Percentiles rank a stretch among this genome's conserved stretches.
phyloP scores from a whole-genome alignment of 208 protist genomes.

The Porcisia deanei region DNA sequence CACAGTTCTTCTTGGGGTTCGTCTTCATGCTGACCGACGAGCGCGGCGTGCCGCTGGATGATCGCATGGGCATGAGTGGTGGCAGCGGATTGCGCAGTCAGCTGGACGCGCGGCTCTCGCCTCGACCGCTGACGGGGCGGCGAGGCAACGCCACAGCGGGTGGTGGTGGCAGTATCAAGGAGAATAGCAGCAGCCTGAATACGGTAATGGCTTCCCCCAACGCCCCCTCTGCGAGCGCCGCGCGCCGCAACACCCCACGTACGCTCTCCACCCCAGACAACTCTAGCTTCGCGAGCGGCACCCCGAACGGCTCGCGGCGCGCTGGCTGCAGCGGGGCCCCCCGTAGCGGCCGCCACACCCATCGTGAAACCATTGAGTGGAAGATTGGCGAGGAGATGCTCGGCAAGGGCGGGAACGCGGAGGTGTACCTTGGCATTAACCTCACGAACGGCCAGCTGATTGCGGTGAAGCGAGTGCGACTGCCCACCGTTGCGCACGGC shows the following conservation, averaged over 20 bases:
- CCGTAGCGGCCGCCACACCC: slow-evolving; percentile 34
- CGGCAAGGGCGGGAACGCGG: slow-evolving; percentile 88
- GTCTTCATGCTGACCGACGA: slow-evolving; percentile 81
- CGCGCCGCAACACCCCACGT: slow-evolving; percentile 39
- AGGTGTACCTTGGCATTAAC: slow-evolving; percentile 92
- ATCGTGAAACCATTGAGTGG: slow-evolving; percentile 88
- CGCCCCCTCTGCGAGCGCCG: slow-evolving; percentile 13
- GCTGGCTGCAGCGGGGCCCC: not conserved
- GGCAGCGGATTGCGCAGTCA: slow-evolving; percentile 17
- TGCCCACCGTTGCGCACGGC: slow-evolving; percentile 43
- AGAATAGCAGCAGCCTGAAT: slow-evolving; percentile 25
- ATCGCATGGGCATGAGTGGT: slow-evolving; percentile 13
- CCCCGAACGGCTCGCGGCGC: slow-evolving; percentile 25
- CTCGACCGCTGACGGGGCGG: slow-evolving; percentile 21
- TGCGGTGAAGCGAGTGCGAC: slow-evolving; percentile 87
- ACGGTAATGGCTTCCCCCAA: slow-evolving; percentile 15
- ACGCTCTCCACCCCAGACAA: slow-evolving; percentile 49
- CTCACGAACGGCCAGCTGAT: slow-evolving; percentile 90
- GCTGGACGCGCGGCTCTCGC: slow-evolving; percentile 27
- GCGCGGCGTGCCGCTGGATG: slow-evolving; percentile 52
- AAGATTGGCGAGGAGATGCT: slow-evolving; percentile 92
- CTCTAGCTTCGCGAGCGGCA: slow-evolving; percentile 36
- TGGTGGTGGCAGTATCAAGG: slow-evolving; percentile 7
- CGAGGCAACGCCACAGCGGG: slow-evolving; percentile 15
- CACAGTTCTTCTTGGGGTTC: slow-evolving; percentile 88